Conservation (phyloP, 495 filamentous ascomycete genomes). For the Talaromyces ruber region DNA sequence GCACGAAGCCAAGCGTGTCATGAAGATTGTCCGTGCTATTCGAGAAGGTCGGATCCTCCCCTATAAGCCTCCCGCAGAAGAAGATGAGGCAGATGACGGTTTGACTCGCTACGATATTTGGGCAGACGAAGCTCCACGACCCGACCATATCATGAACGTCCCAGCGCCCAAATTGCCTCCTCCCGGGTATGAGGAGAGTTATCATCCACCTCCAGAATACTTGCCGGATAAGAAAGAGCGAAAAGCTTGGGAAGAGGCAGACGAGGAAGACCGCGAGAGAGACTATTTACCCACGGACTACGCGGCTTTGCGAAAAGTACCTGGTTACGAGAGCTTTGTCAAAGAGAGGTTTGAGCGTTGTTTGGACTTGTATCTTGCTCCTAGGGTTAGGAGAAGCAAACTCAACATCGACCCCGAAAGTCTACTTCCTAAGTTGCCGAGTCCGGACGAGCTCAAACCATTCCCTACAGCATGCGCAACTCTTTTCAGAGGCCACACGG, state of each 20-base stretch:
- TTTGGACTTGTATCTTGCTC: constrained; percentile 90
- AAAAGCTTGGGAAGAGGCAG: constrained; percentile 78
- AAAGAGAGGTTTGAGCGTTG: constrained; percentile 96
- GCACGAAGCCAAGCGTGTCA: constrained; percentile 90
- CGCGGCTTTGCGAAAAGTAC: constrained; percentile 79
- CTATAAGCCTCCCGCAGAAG: constrained; percentile 72
- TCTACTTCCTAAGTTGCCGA: constrained; percentile 88
- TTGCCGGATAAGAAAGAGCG: constrained; percentile 77
- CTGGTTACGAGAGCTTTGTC: constrained; percentile 82
- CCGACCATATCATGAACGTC: constrained; percentile 89
- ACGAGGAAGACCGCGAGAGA: constrained; percentile 84
- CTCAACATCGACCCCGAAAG: constrained; percentile 95
- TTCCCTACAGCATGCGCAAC: constrained; percentile 86
- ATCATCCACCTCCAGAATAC: constrained; percentile 95
- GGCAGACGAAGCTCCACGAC: constrained; percentile 76
- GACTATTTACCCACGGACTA: constrained; percentile 79
- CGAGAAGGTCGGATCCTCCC: constrained; percentile 89
- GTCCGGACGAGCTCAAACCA: constrained; percentile 82
- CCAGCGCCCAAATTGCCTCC: constrained; percentile 94
- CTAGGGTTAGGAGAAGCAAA: constrained; percentile 82
- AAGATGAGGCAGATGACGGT: constrained; percentile 59
- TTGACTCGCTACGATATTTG: constrained; percentile 83
- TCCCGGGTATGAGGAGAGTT: constrained; percentile 88
- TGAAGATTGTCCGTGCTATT: constrained; percentile 97
- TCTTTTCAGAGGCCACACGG: constrained; percentile 79